phyloP scores from a whole-genome alignment of 2,329 filamentous ascomycete genomes.

The Tolypocladium ovalisporum region DNA sequence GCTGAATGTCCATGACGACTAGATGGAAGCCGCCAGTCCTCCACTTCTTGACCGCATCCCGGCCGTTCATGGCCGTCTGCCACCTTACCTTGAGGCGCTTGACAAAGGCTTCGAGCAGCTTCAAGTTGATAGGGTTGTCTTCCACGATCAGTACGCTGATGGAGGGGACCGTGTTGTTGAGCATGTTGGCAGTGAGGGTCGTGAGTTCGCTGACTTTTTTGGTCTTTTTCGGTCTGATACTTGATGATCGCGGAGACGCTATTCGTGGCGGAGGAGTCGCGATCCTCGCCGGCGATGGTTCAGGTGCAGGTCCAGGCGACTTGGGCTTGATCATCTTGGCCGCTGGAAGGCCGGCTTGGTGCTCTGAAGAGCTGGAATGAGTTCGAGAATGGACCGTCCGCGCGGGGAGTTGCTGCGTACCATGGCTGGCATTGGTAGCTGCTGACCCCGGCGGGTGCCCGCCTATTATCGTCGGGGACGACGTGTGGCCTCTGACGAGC shows the following conservation, averaged over 20 bases:
- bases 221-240: slow-evolving; percentile 34
- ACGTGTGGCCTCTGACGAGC: slow-evolving; percentile 61
- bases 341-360: slow-evolving; percentile 28
- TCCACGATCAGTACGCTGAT: slow-evolving; percentile 98
- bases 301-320: slow-evolving; percentile 44
- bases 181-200: slow-evolving; percentile 40
- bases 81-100: slow-evolving; percentile 91
- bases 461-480: slow-evolving; percentile 58
- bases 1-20: slow-evolving; percentile 96
- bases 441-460: slow-evolving; percentile 19
- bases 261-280: slow-evolving; percentile 41
- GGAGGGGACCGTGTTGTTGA: slow-evolving; percentile 78
- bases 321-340: slow-evolving; percentile 40
- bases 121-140: slow-evolving; percentile 96
- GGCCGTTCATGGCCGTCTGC: slow-evolving; percentile 94
- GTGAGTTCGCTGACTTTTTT: slow-evolving; percentile 39
- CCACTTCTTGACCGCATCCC: slow-evolving; percentile 91
- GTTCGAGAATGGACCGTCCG: slow-evolving; percentile 41
- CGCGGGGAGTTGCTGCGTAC: slow-evolving; percentile 21
- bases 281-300: slow-evolving; percentile 29
- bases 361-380: slow-evolving; percentile 49
- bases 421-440: slow-evolving; percentile 20
- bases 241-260: slow-evolving; percentile 37
- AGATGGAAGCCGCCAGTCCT: slow-evolving; percentile 85
- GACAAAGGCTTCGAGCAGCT: slow-evolving; percentile 88